These are phyloP conservation scores for Macaranga tanarius DNA, from an alignment of 441 rosid species.

Conservation along the genomic window DNA sequence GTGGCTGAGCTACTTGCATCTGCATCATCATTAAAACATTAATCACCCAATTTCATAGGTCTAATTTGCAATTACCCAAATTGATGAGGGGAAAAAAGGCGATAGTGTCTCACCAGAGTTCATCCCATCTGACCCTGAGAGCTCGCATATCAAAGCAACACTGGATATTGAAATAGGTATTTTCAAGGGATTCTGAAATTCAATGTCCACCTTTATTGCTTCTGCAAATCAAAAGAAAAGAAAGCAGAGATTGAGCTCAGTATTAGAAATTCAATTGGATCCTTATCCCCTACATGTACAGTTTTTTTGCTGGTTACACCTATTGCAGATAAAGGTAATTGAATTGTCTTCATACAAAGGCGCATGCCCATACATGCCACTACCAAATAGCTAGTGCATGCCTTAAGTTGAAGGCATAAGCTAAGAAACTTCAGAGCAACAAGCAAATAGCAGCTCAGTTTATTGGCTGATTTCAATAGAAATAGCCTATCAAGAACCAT, in stretches of 20 bases:
- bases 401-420: not conserved
- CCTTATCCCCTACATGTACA: not conserved
- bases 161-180: conserved; percentile 65
- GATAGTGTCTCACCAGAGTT: conserved; percentile 53
- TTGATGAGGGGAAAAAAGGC: conserved; percentile 12
- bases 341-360: conserved; percentile 3
- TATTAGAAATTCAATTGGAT: not conserved
- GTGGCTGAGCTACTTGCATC: conserved; percentile 50
- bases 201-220: conserved; percentile 68
- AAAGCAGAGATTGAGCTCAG: not conserved
- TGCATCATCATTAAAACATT: conserved; percentile 32
- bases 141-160: conserved; percentile 83
- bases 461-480: not conserved
- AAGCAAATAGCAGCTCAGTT: not conserved
- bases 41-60: conserved; percentile 15
- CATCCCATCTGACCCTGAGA: conserved; percentile 57
- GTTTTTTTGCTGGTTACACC: not conserved
- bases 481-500: not conserved
- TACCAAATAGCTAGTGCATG: not conserved
- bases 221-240: conserved; percentile 47
- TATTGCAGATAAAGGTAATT: not conserved
- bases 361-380: not conserved
- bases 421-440: not conserved
- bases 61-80: conserved; percentile 1
- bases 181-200: conserved; percentile 81